phyloP scores from a whole-genome alignment of 2,329 filamentous ascomycete species.

The Aspergillus piperis region DNA sequence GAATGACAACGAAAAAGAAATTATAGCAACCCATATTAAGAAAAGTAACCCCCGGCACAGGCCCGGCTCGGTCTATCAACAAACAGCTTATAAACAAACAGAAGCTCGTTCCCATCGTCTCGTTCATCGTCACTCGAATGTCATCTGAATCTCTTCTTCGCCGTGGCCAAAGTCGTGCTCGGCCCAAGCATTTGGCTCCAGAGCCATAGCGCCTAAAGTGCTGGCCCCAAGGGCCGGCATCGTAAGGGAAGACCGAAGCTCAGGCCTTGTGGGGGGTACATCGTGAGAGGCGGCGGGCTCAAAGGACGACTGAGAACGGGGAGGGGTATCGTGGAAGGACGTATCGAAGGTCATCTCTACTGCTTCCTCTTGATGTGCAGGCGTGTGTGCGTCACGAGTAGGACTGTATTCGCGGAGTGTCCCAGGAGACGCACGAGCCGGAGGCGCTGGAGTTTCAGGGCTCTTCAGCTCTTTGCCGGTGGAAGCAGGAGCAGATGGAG shows the following conservation, averaged over 20 bases:
- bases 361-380: slow-evolving; percentile 32
- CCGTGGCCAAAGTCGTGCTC: slow-evolving; percentile 53
- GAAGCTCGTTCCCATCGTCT: slow-evolving; percentile 8
- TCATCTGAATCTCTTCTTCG: slow-evolving; percentile 77
- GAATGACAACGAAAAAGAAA: background rate
- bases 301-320: slow-evolving; percentile 22
- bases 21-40: background rate
- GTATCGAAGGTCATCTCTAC: slow-evolving; percentile 74
- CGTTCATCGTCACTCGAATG: slow-evolving; percentile 64
- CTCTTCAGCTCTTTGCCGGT: slow-evolving; percentile 44
- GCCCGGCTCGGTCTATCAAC: background rate
- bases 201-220: slow-evolving; percentile 31
- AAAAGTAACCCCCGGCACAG: background rate
- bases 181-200: slow-evolving; percentile 67
- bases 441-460: slow-evolving; percentile 39
- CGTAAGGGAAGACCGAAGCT: slow-evolving; percentile 35
- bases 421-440: slow-evolving; percentile 23
- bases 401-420: slow-evolving; percentile 18
- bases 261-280: slow-evolving; percentile 25
- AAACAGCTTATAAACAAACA: slow-evolving; percentile 9
- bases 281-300: slow-evolving; percentile 15
- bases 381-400: slow-evolving; percentile 13
- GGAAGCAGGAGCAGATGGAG: slow-evolving; percentile 23
- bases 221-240: slow-evolving; percentile 30
- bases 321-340: slow-evolving; percentile 52